Evolutionary conservation across 2,329 filamentous ascomycete species (phyloP).

Genomic region (Elsinoe australis): DNA sequence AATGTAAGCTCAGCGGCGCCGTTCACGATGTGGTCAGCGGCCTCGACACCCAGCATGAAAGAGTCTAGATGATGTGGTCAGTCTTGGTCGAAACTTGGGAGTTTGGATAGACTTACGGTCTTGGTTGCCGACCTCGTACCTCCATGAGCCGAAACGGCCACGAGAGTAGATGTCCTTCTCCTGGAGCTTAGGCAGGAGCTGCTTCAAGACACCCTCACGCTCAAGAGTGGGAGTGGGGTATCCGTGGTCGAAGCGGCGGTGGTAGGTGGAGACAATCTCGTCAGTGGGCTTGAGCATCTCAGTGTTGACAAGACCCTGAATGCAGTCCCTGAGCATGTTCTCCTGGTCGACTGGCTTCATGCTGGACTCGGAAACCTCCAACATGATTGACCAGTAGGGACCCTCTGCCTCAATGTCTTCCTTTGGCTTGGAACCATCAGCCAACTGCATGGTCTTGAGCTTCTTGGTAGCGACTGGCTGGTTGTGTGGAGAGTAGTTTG

Average conservation of each 20-base stretch:
- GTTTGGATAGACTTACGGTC: slow-evolving; percentile 47
- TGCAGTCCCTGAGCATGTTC: slow-evolving; percentile 80
- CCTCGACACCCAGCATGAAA: slow-evolving; percentile 95
- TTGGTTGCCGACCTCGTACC: slow-evolving; percentile 95
- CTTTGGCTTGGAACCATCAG: slow-evolving; percentile 72
- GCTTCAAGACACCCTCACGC: slow-evolving; percentile 86
- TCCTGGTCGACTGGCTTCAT: slow-evolving; percentile 89
- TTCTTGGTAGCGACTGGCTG: slow-evolving; percentile 77
- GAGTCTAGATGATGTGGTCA: slow-evolving; percentile 48
- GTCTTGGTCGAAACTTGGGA: neutral
- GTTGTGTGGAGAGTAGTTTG: slow-evolving; percentile 99
- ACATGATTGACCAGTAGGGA: slow-evolving; percentile 99
- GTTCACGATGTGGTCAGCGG: slow-evolving; percentile 80
- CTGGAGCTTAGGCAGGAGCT: slow-evolving; percentile 88
- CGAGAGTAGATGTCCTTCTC: slow-evolving; percentile 88
- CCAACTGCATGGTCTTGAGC: slow-evolving; percentile 78
- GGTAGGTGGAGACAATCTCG: slow-evolving; percentile 96
- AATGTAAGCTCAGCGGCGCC: slow-evolving; percentile 85
- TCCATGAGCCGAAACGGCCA: slow-evolving; percentile 95
- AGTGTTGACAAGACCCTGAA: slow-evolving; percentile 95
- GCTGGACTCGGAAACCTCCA: slow-evolving; percentile 91
- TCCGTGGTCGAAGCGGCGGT: slow-evolving; percentile 95
- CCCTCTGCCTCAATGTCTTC: slow-evolving; percentile 70
- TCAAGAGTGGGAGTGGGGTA: slow-evolving; percentile 94
- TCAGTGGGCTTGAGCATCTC: slow-evolving; percentile 87